Base-by-base conservation (phyloP, 2,329 filamentous ascomycete genomes). In the Orbilia quercus region DNA sequence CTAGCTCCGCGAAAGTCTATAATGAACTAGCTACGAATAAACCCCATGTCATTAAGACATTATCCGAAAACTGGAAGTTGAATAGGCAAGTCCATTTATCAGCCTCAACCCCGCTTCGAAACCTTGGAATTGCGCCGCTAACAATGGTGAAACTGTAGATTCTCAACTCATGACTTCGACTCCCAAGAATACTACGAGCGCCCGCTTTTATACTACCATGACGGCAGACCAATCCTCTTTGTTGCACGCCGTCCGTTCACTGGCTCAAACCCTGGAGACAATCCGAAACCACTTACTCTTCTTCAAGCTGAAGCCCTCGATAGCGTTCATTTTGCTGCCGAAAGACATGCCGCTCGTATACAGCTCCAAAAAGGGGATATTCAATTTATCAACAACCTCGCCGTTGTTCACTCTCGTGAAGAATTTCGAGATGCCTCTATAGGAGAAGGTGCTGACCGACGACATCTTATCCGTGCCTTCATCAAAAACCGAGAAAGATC, bases 201-300 rank as follows among this genome's bases (percentile, higher is more conserved):
- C 0, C 86, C 87, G 1, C 80, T 89, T 2, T 78, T 89, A 2
- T 85, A 86, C 78, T 83, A 87, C 76, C 84, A 87, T 82, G 7
- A 84, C 81, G 0, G 79, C 75, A 82, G 86, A 0, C 79, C 89
- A 0, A 79, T 86, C 5, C 83, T 89, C 28, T 86, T 89, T 74
- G 89, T 89, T 75, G 85, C 84, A 0, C 84, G 87, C 1, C 83
- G 87, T 0, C 81, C 80, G 23, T 88, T 89, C 75, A 87, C 86
- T 58, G 81, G 88, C 1, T 89, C 85, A 76, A 82, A 83, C 74
- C 82, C 82, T 86, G 86, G 1, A 82, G 87, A 50, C 84, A 82
- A 6, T 65, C 81, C 0, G 78, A 83, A 18, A 85, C 83, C 87
- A 2, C 81, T 84, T 22, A 81, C 80, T 5, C 80, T 82, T 77